These are phyloP conservation scores for Colletotrichum orchidophilum DNA, from an alignment of 2,329 filamentous ascomycete genomes.

Conservation along the genomic window DNA sequence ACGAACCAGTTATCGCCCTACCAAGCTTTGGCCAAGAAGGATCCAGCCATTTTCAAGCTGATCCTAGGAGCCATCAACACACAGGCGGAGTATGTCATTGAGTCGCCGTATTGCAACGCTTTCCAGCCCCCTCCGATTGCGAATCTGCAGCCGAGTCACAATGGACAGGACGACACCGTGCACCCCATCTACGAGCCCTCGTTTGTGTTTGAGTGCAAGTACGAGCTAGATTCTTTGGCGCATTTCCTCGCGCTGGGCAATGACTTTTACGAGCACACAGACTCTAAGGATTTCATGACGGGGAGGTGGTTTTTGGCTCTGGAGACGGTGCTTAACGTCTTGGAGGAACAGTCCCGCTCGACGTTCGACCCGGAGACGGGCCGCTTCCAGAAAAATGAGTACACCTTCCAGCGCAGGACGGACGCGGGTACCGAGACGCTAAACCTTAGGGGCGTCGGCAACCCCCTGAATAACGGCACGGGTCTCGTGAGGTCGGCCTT, in stretches of 20 bases:
- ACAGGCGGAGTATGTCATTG: conserved; percentile 92
- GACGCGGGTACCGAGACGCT: conserved; percentile 90
- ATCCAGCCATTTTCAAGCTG: conserved; percentile 79
- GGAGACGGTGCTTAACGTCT: conserved; percentile 75
- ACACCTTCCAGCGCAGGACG: conserved; percentile 87
- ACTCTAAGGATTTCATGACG: conserved; percentile 81
- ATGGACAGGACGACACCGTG: conserved; percentile 84
- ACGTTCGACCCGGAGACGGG: conserved; percentile 80
- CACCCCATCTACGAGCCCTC: conserved; percentile 87
- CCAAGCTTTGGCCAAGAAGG: conserved; percentile 83
- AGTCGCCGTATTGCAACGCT: conserved; percentile 96
- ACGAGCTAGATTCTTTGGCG: conserved; percentile 94
- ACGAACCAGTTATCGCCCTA: conserved; percentile 95
- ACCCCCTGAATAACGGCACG: conserved; percentile 85
- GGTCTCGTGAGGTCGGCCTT: conserved; percentile 92
- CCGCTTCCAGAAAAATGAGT: conserved; percentile 75
- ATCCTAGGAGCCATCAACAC: conserved; percentile 96
- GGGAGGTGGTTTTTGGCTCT: conserved; percentile 82
- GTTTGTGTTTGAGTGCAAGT: conserved; percentile 97
- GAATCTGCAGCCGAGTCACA: conserved; percentile 74
- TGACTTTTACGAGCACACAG: conserved; percentile 84
- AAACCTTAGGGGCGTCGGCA: conserved; percentile 83
- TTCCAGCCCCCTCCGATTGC: conserved; percentile 94
- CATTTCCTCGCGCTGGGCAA: conserved; percentile 89
- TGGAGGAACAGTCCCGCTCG: conserved; percentile 80